Evolutionary conservation across 805 yeast genomes (phyloP), one percentile per base, ranked within the genome.

Genomic region (Yarrowia keelungensis): DNA sequence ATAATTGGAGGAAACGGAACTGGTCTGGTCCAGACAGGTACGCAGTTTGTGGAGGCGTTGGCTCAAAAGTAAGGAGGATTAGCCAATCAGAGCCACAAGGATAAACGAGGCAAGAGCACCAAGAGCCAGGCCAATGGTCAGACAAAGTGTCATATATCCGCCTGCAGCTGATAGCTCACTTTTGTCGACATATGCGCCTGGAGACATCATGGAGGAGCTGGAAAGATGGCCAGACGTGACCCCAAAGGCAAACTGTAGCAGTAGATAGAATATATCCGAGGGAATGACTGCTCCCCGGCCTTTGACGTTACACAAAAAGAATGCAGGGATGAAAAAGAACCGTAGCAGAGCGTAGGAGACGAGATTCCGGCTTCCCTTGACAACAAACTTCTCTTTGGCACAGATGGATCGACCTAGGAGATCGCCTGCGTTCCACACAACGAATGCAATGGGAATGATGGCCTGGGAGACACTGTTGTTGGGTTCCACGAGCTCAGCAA

Each of bases 381-480:
- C 79, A 15, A 82, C 83, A 70, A 83, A 77, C 12, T 71, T 42
- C 16, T 80, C 78, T 66, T 73, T 76, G 1, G 90, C 87, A 82
- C 97, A 87, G 43, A 83, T 70, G 5, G 91, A 76, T 58, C 99
- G 82, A 1, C 98, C 98, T 2, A 81, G 77, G 36, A 95, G 81
- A 76, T 94, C 99, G 19, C 98, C 98, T 14, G 86, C 69, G 77
- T 94, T 94, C 99, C 99, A 94, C 15, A 90, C 76, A 26, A 93
- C 80, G 76, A 89, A 92, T 2, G 91, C 87, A 65, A 92, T 77
- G 2, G 98, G 98, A 16, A 91, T 84, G 74, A 84, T 88, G 43
- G 87, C 80, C 43, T 77, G 72, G 2, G 71, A 69, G 11, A 64
- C 69, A 14, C 64, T 32, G 38, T 26, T 22, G 38, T 47, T 41